Base-by-base conservation (phyloP, 768 basidiomycete species). In the Cyclocybe cylindracea region DNA sequence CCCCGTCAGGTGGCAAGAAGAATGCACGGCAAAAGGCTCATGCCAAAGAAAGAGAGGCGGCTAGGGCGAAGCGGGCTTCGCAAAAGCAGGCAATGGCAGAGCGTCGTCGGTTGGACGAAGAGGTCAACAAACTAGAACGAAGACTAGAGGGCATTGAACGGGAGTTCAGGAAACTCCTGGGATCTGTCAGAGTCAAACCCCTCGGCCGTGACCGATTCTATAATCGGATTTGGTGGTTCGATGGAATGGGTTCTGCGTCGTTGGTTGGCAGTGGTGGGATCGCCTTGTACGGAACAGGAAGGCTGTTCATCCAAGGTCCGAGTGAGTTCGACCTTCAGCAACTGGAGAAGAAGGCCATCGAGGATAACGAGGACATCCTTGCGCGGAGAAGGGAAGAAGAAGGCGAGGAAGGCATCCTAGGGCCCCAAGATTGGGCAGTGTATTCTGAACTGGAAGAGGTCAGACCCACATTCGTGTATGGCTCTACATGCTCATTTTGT, bases 171-270 rank as follows among this genome's bases (percentile, higher is more conserved):
- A 89, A 94, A 66, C 78, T 92, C 44, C 76, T 93, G 38, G 91
- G 92, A 50, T 84, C 87, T 5, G 81, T 94, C 44, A 81, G 97
- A 47, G 86, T 91, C 16, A 89, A 93, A 62, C 93, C 95, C 1
- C 63, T 98, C 45, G 97, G 97, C 10, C 80, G 82, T 56, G 97
- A 99, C 66, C 80, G 97, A 47, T 99, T 98, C 70, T 89, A 91
- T 63, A 96, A 97, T 66, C 85, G 91, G 32, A 78, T 97, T 53
- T 99, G 96, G 96, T 99, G 96, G 96, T 92, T 98, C 65, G 96
- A 99, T 69, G 96, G 96, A 8, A 82, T 94, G 78, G 96, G 96
- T 6, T 85, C 87, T 5, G 87, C 86, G 42, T 85, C 87, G 40
- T 70, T 96, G 46, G 75, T 93, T 51, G 87, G 86, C 37, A 85